A percentile compares a stretch with the other conserved stretches of the same genome.
Evolutionary conservation across 2,329 filamentous ascomycete genomes (phyloP).

Genomic region (Chrysoporthe deuterocubensis): DNA sequence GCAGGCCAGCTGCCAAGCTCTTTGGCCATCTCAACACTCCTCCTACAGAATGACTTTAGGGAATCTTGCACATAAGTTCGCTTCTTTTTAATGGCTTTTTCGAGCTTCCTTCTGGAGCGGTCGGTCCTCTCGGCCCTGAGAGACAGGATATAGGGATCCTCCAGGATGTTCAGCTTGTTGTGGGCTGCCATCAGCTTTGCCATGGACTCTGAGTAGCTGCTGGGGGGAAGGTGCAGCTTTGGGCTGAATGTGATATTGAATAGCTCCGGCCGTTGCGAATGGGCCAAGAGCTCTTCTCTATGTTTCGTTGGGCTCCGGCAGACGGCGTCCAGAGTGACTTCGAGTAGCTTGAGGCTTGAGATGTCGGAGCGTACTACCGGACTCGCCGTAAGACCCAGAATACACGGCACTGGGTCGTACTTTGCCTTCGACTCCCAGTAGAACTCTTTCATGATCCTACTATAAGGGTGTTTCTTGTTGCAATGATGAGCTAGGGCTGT

Average conservation of each 20-base stretch:
- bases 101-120: slow-evolving; percentile 44
- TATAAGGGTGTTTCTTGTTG: slow-evolving; percentile 63
- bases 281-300: slow-evolving; percentile 69
- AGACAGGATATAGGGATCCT: slow-evolving; percentile 64
- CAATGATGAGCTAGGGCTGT: slow-evolving; percentile 72
- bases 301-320: slow-evolving; percentile 72
- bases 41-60: slow-evolving; percentile 57
- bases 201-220: slow-evolving; percentile 43
- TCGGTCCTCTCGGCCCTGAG: slow-evolving; percentile 49
- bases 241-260: slow-evolving; percentile 39
- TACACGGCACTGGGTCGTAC: slow-evolving; percentile 57
- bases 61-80: slow-evolving; percentile 60
- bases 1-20: slow-evolving; percentile 72
- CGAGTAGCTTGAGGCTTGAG: slow-evolving; percentile 63
- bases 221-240: neutral
- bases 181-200: slow-evolving; percentile 47
- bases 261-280: slow-evolving; percentile 70
- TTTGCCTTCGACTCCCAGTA: slow-evolving; percentile 59
- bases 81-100: slow-evolving; percentile 44
- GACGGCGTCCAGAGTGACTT: slow-evolving; percentile 70
- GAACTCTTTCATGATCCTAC: slow-evolving; percentile 72
- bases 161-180: slow-evolving; percentile 53
- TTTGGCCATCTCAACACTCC: slow-evolving; percentile 52
- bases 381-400: slow-evolving; percentile 82
- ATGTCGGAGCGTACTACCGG: slow-evolving; percentile 67